phyloP scores from a whole-genome alignment of 192 early-diverging fungal species.

The Jimgerdemannia flammicorona region DNA sequence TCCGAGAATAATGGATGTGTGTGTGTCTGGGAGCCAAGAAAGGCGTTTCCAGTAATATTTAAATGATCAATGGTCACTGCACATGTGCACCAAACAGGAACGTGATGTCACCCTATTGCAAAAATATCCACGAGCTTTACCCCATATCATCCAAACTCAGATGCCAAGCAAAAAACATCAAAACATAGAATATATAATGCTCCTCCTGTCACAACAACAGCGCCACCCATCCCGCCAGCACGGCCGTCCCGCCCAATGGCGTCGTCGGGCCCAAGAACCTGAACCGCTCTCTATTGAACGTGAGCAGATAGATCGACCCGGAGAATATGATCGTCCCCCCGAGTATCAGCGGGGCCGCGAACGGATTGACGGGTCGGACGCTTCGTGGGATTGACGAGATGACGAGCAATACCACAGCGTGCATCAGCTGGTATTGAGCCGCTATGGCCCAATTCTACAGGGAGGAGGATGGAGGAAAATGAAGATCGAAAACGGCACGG shows the following conservation, averaged over 20 bases:
- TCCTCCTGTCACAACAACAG: slow-evolving; percentile 15
- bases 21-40: too few relatives aligned
- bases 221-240: slow-evolving; percentile 55
- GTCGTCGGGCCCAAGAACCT: slow-evolving; percentile 52
- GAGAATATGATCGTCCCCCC: slow-evolving; percentile 49
- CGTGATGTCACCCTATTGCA: too few relatives aligned
- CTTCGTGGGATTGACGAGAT: slow-evolving; percentile 33
- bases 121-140: too few relatives aligned
- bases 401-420: slow-evolving; percentile 47
- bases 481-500: neutral
- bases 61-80: too few relatives aligned
- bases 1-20: too few relatives aligned
- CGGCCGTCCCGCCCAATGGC: slow-evolving; percentile 52
- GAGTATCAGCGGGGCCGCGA: slow-evolving; percentile 44
- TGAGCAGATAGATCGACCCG: slow-evolving; percentile 54
- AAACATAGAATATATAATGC: too few relatives aligned
- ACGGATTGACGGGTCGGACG: slow-evolving; percentile 26
- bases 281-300: slow-evolving; percentile 38
- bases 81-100: too few relatives aligned
- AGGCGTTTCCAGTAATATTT: too few relatives aligned
- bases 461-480: too few relatives aligned
- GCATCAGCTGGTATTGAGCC: slow-evolving; percentile 48
- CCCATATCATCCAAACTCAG: too few relatives aligned
- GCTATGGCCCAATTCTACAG: slow-evolving; percentile 47
- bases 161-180: too few relatives aligned